Evolutionary conservation across 768 basidiomycete species (phyloP), one percentile per base, ranked within the genome.

Genomic region (Tulasnella sp.): DNA sequence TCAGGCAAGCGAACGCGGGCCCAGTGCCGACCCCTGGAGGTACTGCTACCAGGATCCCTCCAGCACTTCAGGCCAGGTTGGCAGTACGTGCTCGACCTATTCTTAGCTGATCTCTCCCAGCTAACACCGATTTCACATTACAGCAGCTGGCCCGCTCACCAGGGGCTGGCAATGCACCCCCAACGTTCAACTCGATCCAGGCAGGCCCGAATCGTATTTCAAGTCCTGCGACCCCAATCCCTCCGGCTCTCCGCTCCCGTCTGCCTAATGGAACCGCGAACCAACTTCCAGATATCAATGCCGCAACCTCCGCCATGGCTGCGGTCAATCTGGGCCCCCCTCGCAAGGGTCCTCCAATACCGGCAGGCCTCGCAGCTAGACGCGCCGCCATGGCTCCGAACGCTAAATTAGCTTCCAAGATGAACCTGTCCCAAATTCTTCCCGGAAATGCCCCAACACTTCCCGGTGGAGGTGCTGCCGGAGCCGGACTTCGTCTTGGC

Each of bases 11-110:
- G 87, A 81, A 77, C 24, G 44, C 42, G 52, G 72, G 72, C 31
- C 42, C 56, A 34, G 48, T 80, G 34, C 44, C 80, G 21, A 56
- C 81, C 62, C 75, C 76, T 62, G 79, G 80, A 31, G 72, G 80
- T 6, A 75, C 81, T 2, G 85, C 89, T 27, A 92, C 92, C 0
- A 92, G 93, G 72, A 94, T 99, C 81, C 97, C 97, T 0, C 94
- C 96, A 0, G 89, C 91, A 71, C 89, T 99, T 71, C 96, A 96
- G 84, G 95, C 94, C 81, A 98, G 96, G 88, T 94, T 98, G 93
- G 94, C 93, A 39, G 95, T 97, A 84, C 82, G 90, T 88, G 1
- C 71, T 44, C 8, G 27, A 39, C n/a, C 12, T 5, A 68, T 16
- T 38, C 34, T 1, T 24, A 21, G 16, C 42, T 40, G 6, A 36